A percentile compares a stretch with the other conserved stretches of the same genome.
Conservation (phyloP, 2,329 filamentous ascomycete genomes). For the Scedosporium dehoogii region DNA sequence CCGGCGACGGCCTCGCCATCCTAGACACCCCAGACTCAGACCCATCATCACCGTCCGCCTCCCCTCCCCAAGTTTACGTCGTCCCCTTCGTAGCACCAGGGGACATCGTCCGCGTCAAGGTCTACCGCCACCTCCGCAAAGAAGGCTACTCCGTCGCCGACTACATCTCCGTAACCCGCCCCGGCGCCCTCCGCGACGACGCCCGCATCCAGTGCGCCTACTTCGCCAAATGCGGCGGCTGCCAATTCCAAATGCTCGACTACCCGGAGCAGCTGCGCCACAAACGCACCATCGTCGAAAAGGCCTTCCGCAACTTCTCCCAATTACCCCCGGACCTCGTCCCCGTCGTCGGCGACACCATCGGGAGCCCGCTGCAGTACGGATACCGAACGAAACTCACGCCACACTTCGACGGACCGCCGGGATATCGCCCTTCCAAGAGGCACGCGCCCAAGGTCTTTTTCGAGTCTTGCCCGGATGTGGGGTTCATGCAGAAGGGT, state of each 20-base stretch:
- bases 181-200: constrained; percentile 69
- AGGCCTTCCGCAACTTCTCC: constrained; percentile 87
- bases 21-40: constrained; percentile 26
- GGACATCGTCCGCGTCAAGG: constrained; percentile 68
- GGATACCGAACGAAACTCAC: constrained; percentile 95
- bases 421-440: constrained; percentile 37
- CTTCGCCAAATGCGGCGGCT: constrained; percentile 80
- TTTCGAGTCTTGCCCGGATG: constrained; percentile 60
- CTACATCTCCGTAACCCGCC: constrained; percentile 65
- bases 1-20: constrained; percentile 78
- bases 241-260: constrained; percentile 94
- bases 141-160: constrained; percentile 69
- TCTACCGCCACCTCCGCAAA: constrained; percentile 58
- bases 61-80: constrained; percentile 61
- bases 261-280: constrained; percentile 77
- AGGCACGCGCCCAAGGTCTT: constrained; percentile 34
- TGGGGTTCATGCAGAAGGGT: constrained; percentile 90
- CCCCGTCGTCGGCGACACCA: constrained; percentile 70
- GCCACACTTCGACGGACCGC: constrained; percentile 83
- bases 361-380: constrained; percentile 83
- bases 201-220: constrained; percentile 71
- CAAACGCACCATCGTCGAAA: constrained; percentile 80
- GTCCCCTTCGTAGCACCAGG: constrained; percentile 85
- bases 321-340: constrained; percentile 65
- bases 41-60: neutral